Percentiles rank a stretch among this genome's conserved stretches.
These are phyloP conservation scores for Hura crepitans DNA, from an alignment of 441 rosid genomes.

Conservation along the genomic window DNA sequence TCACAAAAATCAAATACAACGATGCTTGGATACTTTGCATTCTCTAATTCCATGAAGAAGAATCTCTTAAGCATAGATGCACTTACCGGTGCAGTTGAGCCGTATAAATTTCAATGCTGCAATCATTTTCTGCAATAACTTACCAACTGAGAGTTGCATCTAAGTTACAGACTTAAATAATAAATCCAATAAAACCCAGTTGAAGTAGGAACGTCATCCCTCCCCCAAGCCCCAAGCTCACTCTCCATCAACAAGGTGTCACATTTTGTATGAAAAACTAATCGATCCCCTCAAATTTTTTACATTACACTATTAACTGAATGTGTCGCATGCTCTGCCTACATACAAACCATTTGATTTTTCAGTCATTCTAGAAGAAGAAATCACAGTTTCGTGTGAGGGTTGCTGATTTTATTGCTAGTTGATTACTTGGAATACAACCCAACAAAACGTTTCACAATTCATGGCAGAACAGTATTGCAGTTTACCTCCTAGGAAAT, in stretches of 20 bases:
- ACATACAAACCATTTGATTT: background rate
- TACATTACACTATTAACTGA: background rate
- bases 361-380: background rate
- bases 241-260: constrained; percentile 1
- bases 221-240: constrained; percentile 1
- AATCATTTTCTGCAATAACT: constrained; percentile 5
- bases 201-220: constrained; percentile 7
- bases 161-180: background rate
- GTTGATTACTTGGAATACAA: constrained; percentile 19
- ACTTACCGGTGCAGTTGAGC: background rate
- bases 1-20: background rate
- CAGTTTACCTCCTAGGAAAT: constrained; percentile 43
- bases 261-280: background rate
- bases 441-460: background rate
- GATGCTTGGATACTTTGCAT: no score
- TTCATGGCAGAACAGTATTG: constrained; percentile 39
- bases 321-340: constrained; percentile 2
- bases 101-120: background rate
- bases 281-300: background rate
- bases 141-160: background rate
- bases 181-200: constrained; percentile 1
- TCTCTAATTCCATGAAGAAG: background rate
- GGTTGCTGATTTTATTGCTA: constrained; percentile 15
- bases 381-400: background rate
- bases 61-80: background rate